phyloP scores from a whole-genome alignment of 2,329 filamentous ascomycete genomes.

The Rutstroemia sydowiana region DNA sequence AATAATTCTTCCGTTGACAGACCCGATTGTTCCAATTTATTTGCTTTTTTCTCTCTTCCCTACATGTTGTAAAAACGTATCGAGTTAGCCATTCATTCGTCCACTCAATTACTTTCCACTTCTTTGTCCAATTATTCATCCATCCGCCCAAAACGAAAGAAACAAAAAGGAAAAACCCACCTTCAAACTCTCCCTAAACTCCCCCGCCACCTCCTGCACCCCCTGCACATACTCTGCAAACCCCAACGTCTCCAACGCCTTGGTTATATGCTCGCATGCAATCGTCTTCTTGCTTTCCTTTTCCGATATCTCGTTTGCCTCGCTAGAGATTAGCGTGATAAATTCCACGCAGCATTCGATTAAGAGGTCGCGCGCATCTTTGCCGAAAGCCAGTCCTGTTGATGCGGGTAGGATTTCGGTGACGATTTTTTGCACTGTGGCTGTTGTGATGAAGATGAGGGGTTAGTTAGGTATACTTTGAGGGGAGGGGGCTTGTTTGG shows the following conservation, averaged over 20 bases:
- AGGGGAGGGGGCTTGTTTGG: neutral
- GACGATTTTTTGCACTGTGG: conserved; percentile 78
- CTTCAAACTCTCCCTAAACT: conserved; percentile 91
- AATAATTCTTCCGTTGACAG: conserved; percentile 86
- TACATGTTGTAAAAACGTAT: conserved; percentile 32
- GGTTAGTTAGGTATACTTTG: neutral
- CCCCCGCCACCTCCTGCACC: conserved; percentile 76
- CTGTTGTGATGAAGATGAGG: conserved; percentile 30
- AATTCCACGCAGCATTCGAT: conserved; percentile 99
- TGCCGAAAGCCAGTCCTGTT: conserved; percentile 77
- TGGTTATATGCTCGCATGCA: conserved; percentile 94
- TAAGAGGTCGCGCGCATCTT: conserved; percentile 87
- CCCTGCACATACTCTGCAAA: conserved; percentile 89
- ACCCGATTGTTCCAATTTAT: conserved; percentile 92
- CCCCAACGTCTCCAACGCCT: conserved; percentile 84
- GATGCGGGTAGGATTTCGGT: conserved; percentile 80
- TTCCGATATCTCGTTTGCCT: conserved; percentile 97
- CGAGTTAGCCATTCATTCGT: neutral
- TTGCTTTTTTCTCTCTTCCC: conserved; percentile 93
- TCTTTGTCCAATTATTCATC: neutral
- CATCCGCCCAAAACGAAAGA: neutral
- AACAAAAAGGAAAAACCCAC: conserved; percentile 40
- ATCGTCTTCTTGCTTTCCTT: conserved; percentile 99
- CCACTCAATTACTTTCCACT: no score
- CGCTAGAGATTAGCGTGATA: conserved; percentile 95